Percentiles rank a stretch among this genome's conserved stretches.
These are phyloP conservation scores for Magnusiomyces fungicola DNA, from an alignment of 1,139 yeast genomes.

Conservation along the genomic window DNA sequence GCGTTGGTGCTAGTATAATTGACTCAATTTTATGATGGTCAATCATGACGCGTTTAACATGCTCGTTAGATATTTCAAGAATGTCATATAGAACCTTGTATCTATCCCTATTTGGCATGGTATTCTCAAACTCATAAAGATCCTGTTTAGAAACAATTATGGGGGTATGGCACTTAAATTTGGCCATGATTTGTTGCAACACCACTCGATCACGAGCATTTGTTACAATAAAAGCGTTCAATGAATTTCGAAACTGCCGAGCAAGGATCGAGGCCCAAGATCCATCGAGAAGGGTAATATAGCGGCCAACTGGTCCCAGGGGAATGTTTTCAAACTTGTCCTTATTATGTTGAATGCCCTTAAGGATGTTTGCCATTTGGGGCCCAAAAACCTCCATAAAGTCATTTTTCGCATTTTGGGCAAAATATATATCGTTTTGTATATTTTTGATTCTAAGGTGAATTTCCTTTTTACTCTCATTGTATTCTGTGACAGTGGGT, in stretches of 20 bases:
- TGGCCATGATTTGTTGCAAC: slow-evolving; percentile 40
- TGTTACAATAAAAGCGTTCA: slow-evolving; percentile 62
- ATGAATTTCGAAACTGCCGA: slow-evolving; percentile 39
- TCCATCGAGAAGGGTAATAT: slow-evolving; percentile 48
- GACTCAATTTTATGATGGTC: slow-evolving; percentile 59
- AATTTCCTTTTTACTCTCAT: too few species aligned
- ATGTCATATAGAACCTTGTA: slow-evolving; percentile 55
- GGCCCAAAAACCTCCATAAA: slow-evolving; percentile 41
- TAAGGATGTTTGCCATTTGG: slow-evolving; percentile 38
- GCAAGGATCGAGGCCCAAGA: slow-evolving; percentile 62
- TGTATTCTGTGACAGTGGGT: too few species aligned
- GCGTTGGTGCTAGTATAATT: slow-evolving; percentile 45
- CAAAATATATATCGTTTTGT: too few species aligned
- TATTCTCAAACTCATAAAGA: slow-evolving; percentile 45
- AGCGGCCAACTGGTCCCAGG: slow-evolving; percentile 78
- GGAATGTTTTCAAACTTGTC: slow-evolving; percentile 43
- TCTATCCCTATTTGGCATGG: slow-evolving; percentile 32
- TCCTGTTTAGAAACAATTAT: slow-evolving; percentile 54
- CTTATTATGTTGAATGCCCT: slow-evolving; percentile 36
- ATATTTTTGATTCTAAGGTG: too few species aligned
- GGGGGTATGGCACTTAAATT: slow-evolving; percentile 19
- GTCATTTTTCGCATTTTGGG: too few species aligned
- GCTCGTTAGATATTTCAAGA: slow-evolving; percentile 47
- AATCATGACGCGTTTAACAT: slow-evolving; percentile 53
- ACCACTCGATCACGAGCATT: slow-evolving; percentile 52